Base-by-base conservation (phyloP, 2,329 filamentous ascomycete genomes). In the Cytospora piceae region DNA sequence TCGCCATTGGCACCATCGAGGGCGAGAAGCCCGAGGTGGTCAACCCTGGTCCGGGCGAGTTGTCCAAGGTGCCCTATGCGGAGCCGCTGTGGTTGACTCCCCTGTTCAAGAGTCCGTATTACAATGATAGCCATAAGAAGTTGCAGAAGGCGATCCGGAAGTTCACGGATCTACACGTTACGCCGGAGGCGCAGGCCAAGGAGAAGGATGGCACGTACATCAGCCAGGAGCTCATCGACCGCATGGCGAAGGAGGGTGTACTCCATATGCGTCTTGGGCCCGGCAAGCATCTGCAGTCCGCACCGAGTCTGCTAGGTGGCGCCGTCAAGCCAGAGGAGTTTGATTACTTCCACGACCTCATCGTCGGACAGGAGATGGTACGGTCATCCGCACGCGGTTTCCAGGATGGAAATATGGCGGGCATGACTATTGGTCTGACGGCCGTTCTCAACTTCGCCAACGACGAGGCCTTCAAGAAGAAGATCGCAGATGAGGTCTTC, bases 261-360 rank as follows among this genome's bases (percentile, higher is more conserved):
- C 78, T 95, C 55, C 92, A 92, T 71, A 94, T 95, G 91, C 87
- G 92, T 17, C 79, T 96, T 56, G 92, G 92, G 0, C 93, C 93
- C 0, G 93, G 92, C 15, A 91, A 91, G 78, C 92, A 96, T 77
- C 78, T 96, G 61, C 86, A 93, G 72, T 53, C 52, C 2, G 66
- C 60, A 9, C 90, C 90, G 39, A 81, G 84, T 20, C 78, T 96
- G 49, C 78, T 94, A 63, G 85, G 83, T 67, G 91, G 91, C 54
- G 89, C 82, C 20, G 83, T 93, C 63, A 86, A 91, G 73, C 90
- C 90, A 59, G 87, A 93, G 76, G 89, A 94, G 68, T 96, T 94
- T 72, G 92, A 96, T 76, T 94, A 93, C 77, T 92, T 96, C 78
- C 92, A 95, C 76, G 92, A 95, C 75, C 75, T 95, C 74, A 86